Percentiles rank a stretch among this genome's conserved stretches.
Evolutionary conservation across 768 basidiomycete species (phyloP).

Genomic region (Tylopilus felleus): DNA sequence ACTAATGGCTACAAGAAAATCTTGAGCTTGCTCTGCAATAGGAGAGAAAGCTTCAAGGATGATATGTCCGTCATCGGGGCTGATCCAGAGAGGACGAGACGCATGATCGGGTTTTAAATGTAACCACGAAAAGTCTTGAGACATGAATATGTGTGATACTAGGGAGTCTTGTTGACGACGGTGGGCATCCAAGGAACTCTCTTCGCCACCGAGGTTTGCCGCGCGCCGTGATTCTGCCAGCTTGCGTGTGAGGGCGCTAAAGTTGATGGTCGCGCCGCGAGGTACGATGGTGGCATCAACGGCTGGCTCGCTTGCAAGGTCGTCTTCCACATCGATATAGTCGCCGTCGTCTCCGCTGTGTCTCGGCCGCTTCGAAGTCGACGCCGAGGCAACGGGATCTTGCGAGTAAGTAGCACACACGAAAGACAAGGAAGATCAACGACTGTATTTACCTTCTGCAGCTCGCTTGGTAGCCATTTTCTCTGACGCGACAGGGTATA

Average conservation of each 20-base stretch:
- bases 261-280: slow-evolving; percentile 78
- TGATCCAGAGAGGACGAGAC: slow-evolving; percentile 94
- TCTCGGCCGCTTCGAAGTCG: slow-evolving; percentile 40
- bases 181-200: slow-evolving; percentile 58
- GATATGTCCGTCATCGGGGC: slow-evolving; percentile 86
- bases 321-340: slow-evolving; percentile 56
- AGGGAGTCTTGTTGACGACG: slow-evolving; percentile 71
- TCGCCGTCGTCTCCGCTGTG: slow-evolving; percentile 51
- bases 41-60: slow-evolving; percentile 98
- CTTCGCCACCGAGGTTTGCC: slow-evolving; percentile 36
- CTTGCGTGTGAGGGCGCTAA: slow-evolving; percentile 79
- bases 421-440: background rate
- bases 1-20: slow-evolving; percentile 95
- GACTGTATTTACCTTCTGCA: slow-evolving; percentile 35
- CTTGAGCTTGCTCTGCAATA: slow-evolving; percentile 96
- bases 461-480: slow-evolving; percentile 39
- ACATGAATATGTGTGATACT: slow-evolving; percentile 79
- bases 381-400: slow-evolving; percentile 23
- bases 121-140: slow-evolving; percentile 84
- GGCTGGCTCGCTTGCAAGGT: slow-evolving; percentile 38
- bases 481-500: background rate
- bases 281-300: slow-evolving; percentile 50
- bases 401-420: background rate
- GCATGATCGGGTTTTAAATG: slow-evolving; percentile 88
- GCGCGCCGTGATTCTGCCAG: slow-evolving; percentile 59